Conservation (phyloP, 1,139 yeast species). For the Casaregolazyma lundiana region DNA sequence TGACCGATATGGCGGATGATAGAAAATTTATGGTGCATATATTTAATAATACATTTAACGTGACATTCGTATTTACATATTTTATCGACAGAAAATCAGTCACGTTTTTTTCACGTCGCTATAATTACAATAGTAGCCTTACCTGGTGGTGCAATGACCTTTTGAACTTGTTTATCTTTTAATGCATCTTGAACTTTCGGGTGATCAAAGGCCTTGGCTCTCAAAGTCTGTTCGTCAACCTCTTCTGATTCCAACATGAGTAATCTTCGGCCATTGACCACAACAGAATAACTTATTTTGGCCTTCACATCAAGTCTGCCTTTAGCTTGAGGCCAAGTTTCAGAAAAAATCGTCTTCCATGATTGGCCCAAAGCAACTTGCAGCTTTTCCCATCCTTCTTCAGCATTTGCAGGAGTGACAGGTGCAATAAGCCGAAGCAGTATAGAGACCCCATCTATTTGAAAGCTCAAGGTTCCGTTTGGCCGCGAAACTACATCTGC, state of each 20-base stretch:
- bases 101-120: conserved; percentile 13
- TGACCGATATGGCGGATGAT: neutral
- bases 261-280: conserved; percentile 67
- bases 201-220: conserved; percentile 20
- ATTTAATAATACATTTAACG: neutral
- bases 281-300: conserved; percentile 32
- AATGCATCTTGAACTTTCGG: conserved; percentile 18
- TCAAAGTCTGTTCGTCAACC: conserved; percentile 33
- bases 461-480: conserved; percentile 34
- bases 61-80: conserved; percentile 3
- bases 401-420: conserved; percentile 74
- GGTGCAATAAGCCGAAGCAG: conserved; percentile 62
- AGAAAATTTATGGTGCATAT: neutral
- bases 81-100: neutral
- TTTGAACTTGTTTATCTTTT: conserved; percentile 18
- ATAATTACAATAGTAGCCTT: conserved; percentile 21
- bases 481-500: conserved; percentile 22
- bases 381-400: conserved; percentile 71
- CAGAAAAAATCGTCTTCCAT: conserved; percentile 51
- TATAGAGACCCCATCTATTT: conserved; percentile 44
- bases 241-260: conserved; percentile 37
- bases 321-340: conserved; percentile 28
- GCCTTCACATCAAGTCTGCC: neutral
- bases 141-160: conserved; percentile 23
- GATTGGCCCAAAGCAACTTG: conserved; percentile 29